Conservation (phyloP, 257 asterid genomes). For the Scutellaria barbata region DNA sequence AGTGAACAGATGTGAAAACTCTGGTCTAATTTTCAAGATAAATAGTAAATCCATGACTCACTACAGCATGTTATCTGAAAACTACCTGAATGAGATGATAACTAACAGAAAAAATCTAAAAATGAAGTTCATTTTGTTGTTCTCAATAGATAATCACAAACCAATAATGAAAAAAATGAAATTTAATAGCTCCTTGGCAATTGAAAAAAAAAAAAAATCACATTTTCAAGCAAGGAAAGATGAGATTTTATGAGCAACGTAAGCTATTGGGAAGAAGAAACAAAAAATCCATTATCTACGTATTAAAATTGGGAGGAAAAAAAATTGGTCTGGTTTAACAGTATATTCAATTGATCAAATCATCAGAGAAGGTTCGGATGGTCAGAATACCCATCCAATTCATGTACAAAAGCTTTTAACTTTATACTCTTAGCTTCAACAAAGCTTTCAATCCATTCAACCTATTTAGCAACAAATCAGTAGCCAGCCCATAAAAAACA, state of each 20-base stretch:
- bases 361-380: conserved; percentile 7
- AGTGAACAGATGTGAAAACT: conserved; percentile 3
- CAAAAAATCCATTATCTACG: neutral
- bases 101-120: neutral
- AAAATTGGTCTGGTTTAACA: neutral
- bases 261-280: too few relatives aligned
- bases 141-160: neutral
- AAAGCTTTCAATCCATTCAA: conserved; percentile 1
- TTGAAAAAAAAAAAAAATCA: neutral
- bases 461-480: neutral
- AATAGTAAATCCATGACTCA: neutral
- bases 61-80: neutral
- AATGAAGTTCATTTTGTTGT: neutral
- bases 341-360: conserved; percentile 15
- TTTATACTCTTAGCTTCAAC: conserved; percentile 4
- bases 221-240: neutral
- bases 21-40: conserved; percentile 11
- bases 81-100: neutral
- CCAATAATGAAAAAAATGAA: conserved; percentile 2
- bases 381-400: conserved; percentile 23
- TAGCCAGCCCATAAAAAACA: neutral
- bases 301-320: neutral
- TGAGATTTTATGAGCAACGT: conserved; percentile 9
- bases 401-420: neutral
- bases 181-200: neutral